Conservation (phyloP, 768 basidiomycete genomes). For the Filobasidium floriforme region DNA sequence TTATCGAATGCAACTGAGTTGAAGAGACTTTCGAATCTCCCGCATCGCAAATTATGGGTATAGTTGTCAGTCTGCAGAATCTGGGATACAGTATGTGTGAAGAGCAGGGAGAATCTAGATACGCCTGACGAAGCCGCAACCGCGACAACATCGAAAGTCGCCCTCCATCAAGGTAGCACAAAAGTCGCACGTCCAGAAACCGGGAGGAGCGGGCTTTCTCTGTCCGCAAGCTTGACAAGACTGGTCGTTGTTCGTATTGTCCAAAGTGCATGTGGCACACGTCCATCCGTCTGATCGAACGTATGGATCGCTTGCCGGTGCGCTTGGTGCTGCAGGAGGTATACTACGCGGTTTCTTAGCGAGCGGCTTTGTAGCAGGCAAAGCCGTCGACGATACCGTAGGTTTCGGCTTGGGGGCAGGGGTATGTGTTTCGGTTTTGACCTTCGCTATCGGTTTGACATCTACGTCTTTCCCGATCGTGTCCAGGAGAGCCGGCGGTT, state of each 20-base stretch:
- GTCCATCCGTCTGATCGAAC: conserved; percentile 33
- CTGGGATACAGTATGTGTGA: background rate
- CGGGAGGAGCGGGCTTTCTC: conserved; percentile 46
- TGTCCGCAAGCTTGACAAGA: conserved; percentile 60
- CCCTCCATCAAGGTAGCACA: conserved; percentile 45
- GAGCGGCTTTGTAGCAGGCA: too few relatives aligned
- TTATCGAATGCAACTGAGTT: background rate
- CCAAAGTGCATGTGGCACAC: conserved; percentile 57
- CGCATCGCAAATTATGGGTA: background rate
- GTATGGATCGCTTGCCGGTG: background rate
- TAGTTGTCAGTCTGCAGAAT: background rate
- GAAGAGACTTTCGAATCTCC: background rate
- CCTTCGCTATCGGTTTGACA: too few relatives aligned
- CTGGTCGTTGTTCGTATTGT: conserved; percentile 52
- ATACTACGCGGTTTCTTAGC: background rate
- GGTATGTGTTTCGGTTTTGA: too few relatives aligned
- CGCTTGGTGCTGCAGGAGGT: background rate
- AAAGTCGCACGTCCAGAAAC: conserved; percentile 59
- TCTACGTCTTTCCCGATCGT: background rate
- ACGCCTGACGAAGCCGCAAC: background rate
- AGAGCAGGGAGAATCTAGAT: background rate
- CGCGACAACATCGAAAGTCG: background rate
- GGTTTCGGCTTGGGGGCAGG: too few relatives aligned
- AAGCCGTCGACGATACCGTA: too few relatives aligned
- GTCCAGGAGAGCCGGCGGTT: conserved; percentile 2